Base-by-base conservation (phyloP, 2,329 filamentous ascomycete genomes). In the Ascochyta koolunga region DNA sequence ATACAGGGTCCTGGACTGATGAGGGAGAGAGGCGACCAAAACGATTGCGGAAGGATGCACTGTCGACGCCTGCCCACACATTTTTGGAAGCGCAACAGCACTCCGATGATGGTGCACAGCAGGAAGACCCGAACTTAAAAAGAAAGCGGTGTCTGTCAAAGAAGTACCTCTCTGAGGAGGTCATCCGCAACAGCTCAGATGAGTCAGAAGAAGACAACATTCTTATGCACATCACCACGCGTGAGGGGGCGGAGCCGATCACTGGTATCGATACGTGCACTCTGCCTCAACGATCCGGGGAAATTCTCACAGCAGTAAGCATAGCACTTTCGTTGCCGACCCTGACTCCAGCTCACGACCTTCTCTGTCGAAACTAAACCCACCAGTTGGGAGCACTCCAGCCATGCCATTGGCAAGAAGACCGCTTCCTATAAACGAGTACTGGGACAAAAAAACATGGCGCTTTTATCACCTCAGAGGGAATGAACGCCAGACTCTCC, bases 381-480 rank as follows among this genome's bases (percentile, higher is more conserved):
- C 19, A 22, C 16, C 27, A 13, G 19, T 5, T 3, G 22, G 3
- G 7, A 35, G 11, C 16, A 42, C 6, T 18, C 25, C 39, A 37
- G 32, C n/a, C 13, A 38, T 32, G 33, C 24, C 15, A 2, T 9
- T 37, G 9, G 19, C n/a, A 1, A 31, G 11, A 5, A 35, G n/a
- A 13, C 5, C 18, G 2, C 13, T 45, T 4, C 45, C 36, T 13
- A 22, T 50, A 0, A 15, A 31, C 5, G 13, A 39, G 8, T 49
- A 46, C 24, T 54, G 51, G 51, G 41, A 44, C 31, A 29, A 41
- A 37, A 15, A 38, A 1, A 25, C 36, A 5, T 50, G 51, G 51
- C 22, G 32, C 9, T 16, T 11, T 7, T 32, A 29, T n/a, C 19
- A 40, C 13, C 22, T 36, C 5, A 18, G 24, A 32, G 31, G 16